Base-by-base conservation (phyloP, 23 red algal species). In the Gracilariopsis chorda region DNA sequence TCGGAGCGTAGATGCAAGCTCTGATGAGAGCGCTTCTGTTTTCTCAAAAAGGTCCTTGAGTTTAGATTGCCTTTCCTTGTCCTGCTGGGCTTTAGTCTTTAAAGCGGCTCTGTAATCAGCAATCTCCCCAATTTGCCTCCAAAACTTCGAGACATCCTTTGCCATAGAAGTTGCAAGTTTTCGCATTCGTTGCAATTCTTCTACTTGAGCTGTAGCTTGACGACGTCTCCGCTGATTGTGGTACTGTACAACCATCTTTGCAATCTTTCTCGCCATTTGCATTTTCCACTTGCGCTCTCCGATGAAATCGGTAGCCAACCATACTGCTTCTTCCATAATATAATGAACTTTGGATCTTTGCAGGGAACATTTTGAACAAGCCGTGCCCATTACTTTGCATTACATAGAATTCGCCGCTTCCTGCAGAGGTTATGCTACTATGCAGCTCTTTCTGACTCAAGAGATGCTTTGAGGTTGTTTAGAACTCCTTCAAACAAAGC, bases 201-300 rank as follows among this genome's bases (percentile, higher is more conserved):
- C 95, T 33, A 70, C 52, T 45, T 61, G 36, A 52, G 80, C 80
- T 30, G 84, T 64, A 1, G 83, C 92, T 62, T 84, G 65, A 17
- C 84, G 75, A 19, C 53, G 39, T 40, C 51, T 32, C 43, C 42
- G 44, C 84, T 95, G 80, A 36, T 84, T 69, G 47, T 87, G 90
- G 36, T 84, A 80, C 32, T 61, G 77, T n/a, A 49, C 16, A 20
- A 83, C 74, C 53, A 80, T 65, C 58, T 90, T 92, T 23, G 85
- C 56, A 69, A 96, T 39, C 45, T 88, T 75, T 48, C 73, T 86
- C 56, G 89, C 90, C 52, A 88, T 77, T 25, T 71, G 82, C 32
- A 90, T 92, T 51, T 98, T 93, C 89, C 93, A 95, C 58, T 99
- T 96, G 58, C 77, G 51, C 64, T 95, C 89, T 69, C 93, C 97